Conservation (phyloP, 2,329 filamentous ascomycete species). For the Mollisia scopiformis region DNA sequence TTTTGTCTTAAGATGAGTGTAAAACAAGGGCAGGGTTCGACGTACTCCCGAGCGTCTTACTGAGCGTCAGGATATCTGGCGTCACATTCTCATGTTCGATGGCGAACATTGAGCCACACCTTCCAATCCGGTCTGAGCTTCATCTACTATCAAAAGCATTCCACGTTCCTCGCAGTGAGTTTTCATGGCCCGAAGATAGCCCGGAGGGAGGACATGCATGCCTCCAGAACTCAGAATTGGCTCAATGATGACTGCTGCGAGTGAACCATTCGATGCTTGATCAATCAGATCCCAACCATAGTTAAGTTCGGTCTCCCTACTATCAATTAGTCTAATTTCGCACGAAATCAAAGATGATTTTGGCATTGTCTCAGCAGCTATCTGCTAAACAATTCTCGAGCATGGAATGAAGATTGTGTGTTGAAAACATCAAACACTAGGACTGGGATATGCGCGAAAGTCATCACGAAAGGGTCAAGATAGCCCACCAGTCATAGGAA, state of each 20-base stretch:
- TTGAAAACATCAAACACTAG: not conserved
- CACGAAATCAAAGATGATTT: no score
- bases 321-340: no score
- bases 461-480: not conserved
- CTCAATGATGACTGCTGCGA: slow-evolving; percentile 66
- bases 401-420: not conserved
- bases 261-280: slow-evolving; percentile 52
- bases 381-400: no score
- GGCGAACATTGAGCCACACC: slow-evolving; percentile 61
- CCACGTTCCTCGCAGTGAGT: slow-evolving; percentile 54
- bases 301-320: slow-evolving; percentile 58
- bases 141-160: slow-evolving; percentile 62
- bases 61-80: slow-evolving; percentile 62
- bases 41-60: slow-evolving; percentile 65
- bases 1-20: no score
- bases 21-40: no score
- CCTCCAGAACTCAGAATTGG: slow-evolving; percentile 51
- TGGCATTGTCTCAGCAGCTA: no score
- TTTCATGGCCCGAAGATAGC: slow-evolving; percentile 60
- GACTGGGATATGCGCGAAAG: not conserved
- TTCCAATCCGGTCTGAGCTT: slow-evolving; percentile 63
- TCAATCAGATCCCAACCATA: slow-evolving; percentile 65
- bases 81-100: slow-evolving; percentile 57
- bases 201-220: slow-evolving; percentile 60
- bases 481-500: slow-evolving; percentile 56